These are phyloP conservation scores for Geosmithia flava DNA, from an alignment of 2,329 filamentous ascomycete species.

Conservation along the genomic window DNA sequence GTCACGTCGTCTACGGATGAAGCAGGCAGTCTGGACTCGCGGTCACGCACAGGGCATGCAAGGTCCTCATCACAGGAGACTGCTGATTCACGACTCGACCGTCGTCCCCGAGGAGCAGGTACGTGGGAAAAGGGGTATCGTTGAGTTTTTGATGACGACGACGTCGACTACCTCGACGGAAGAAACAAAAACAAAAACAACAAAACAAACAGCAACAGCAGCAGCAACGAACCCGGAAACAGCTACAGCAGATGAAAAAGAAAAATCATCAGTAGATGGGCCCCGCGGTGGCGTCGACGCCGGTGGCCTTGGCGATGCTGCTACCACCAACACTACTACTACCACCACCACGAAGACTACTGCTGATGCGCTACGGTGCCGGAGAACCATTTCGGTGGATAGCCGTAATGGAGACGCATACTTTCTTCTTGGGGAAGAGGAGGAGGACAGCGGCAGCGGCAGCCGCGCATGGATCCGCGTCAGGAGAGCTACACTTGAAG, in stretches of 20 bases:
- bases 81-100: constrained; percentile 25
- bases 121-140: background rate
- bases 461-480: constrained; percentile 11
- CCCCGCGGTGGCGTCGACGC: no score
- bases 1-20: constrained; percentile 39
- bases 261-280: background rate
- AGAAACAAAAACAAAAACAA: background rate
- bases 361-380: constrained; percentile 1
- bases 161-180: background rate
- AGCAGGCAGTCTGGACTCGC: constrained; percentile 55
- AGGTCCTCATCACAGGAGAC: constrained; percentile 8
- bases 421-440: constrained; percentile 9
- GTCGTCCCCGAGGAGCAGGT: constrained; percentile 6
- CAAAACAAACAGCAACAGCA: background rate
- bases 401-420: constrained; percentile 7
- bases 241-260: background rate
- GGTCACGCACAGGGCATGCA: constrained; percentile 1
- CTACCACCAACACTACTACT: background rate
- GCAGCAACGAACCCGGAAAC: background rate
- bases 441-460: no score
- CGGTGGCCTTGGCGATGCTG: background rate
- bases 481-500: constrained; percentile 18
- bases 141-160: constrained; percentile 7
- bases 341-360: background rate
- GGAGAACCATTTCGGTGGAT: constrained; percentile 1